Evolutionary conservation across 2,329 filamentous ascomycete species (phyloP).

Genomic region (Cordyceps farinosa): DNA sequence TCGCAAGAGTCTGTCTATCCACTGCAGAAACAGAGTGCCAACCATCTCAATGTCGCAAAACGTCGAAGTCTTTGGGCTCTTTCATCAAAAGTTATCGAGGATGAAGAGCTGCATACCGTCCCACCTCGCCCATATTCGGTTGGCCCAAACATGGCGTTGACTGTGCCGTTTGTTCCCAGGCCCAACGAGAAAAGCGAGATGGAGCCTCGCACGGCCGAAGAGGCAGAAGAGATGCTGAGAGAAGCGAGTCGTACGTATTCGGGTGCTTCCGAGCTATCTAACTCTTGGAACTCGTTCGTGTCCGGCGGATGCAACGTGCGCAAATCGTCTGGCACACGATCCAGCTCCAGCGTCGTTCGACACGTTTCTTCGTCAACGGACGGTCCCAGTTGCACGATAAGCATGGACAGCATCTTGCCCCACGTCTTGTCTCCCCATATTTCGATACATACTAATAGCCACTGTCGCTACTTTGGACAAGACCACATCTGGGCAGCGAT

Average conservation of each 20-base stretch:
- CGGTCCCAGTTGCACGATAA: not conserved
- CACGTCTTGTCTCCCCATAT: slow-evolving; percentile 21
- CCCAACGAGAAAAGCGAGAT: not conserved
- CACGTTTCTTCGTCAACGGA: slow-evolving; percentile 4
- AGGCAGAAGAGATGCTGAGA: slow-evolving; percentile 8
- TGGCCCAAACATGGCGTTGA: not conserved
- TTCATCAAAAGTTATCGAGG: not conserved
- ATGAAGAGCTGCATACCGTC: not conserved
- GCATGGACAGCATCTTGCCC: slow-evolving; percentile 14
- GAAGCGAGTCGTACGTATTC: slow-evolving; percentile 16
- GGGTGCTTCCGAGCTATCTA: not conserved
- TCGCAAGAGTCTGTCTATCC: not conserved
- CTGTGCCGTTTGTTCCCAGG: not conserved
- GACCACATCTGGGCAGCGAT: slow-evolving; percentile 21
- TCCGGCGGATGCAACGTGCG: not conserved
- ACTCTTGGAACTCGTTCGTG: slow-evolving; percentile 18
- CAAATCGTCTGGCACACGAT: not conserved
- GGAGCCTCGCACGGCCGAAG: not conserved
- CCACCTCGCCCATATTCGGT: slow-evolving; percentile 6
- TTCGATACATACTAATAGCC: slow-evolving; percentile 16
- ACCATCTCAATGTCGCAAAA: slow-evolving; percentile 2
- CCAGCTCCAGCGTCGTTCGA: not conserved
- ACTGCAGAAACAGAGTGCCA: not conserved
- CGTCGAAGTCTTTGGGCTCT: slow-evolving; percentile 13
- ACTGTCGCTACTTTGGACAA: slow-evolving; percentile 17